Evolutionary conservation across 75 land plant species (phyloP).

Genomic region (Picea sitchensis): DNA sequence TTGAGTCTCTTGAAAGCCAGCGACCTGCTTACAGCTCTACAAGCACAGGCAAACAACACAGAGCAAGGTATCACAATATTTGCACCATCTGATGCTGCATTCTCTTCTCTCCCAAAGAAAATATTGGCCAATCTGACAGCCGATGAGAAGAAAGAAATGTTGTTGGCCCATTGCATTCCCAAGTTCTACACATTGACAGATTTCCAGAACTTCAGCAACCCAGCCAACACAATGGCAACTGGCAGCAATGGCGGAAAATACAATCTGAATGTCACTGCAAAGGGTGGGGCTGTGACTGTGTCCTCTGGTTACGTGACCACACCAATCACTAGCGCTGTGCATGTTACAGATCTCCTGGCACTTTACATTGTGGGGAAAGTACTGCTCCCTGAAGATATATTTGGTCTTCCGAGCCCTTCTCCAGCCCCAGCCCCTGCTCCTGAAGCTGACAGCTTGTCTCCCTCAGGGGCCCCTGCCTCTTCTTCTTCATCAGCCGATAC

Average conservation of each 20-base stretch:
- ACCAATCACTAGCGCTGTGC: constrained; percentile 49
- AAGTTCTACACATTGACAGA: constrained; percentile 49
- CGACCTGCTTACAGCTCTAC: constrained; percentile 53
- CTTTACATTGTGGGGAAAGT: constrained; percentile 44
- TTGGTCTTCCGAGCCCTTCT: constrained; percentile 31
- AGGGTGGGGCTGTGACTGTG: constrained; percentile 31
- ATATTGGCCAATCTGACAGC: constrained; percentile 46
- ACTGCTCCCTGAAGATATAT: constrained; percentile 54
- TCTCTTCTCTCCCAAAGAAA: constrained; percentile 36
- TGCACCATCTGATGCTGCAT: constrained; percentile 51
- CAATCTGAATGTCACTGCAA: constrained; percentile 44
- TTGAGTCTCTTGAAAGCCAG: constrained; percentile 33
- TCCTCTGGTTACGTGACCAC: constrained; percentile 41
- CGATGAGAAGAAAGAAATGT: constrained; percentile 40
- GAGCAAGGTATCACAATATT: constrained; percentile 57
- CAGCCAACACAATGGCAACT: constrained; percentile 38
- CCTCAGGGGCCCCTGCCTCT: background rate
- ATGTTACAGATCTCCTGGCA: constrained; percentile 48
- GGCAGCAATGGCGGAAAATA: constrained; percentile 33
- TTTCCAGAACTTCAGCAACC: constrained; percentile 55
- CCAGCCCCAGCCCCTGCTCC: constrained; percentile 45
- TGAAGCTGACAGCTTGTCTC: constrained; percentile 22
- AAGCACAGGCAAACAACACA: constrained; percentile 58
- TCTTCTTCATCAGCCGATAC: background rate
- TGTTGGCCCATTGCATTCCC: constrained; percentile 49